Evolutionary conservation across 768 basidiomycete species (phyloP).

Genomic region (Glaciozyma martinii): DNA sequence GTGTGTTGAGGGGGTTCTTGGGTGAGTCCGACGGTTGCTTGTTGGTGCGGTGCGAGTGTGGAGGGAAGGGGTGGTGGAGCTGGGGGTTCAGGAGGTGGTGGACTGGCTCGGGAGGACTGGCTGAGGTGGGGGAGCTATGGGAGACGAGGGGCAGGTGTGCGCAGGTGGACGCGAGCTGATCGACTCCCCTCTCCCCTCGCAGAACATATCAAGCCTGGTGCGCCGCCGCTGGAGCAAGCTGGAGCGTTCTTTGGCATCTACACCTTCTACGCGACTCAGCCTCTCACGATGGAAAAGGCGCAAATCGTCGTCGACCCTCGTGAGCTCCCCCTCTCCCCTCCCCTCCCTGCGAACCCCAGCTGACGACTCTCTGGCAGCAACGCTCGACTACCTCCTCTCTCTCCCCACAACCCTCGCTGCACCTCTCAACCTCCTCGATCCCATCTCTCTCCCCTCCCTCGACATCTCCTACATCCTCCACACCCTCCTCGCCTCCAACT

Average conservation of each 20-base stretch:
- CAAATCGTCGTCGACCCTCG: conserved; percentile 10
- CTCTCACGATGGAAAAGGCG: not conserved
- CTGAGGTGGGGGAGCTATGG: not conserved
- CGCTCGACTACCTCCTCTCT: conserved; percentile 12
- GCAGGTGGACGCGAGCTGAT: too few relatives aligned
- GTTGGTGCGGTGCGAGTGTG: too few relatives aligned
- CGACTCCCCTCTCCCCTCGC: not conserved
- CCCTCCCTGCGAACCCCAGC: not conserved
- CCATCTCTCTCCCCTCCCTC: not conserved
- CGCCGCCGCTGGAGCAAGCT: conserved; percentile 9
- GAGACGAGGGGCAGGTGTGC: too few relatives aligned
- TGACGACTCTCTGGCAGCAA: not conserved
- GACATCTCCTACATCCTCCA: not conserved
- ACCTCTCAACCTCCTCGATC: not conserved
- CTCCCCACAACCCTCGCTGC: conserved; percentile 1
- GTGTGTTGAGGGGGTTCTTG: conserved; percentile 15
- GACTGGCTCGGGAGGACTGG: too few relatives aligned
- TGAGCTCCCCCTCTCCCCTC: not conserved
- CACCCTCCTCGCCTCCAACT: not conserved
- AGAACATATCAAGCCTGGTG: conserved; percentile 6
- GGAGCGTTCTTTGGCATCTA: conserved; percentile 11
- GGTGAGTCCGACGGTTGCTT: not conserved
- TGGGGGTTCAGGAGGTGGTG: too few relatives aligned
- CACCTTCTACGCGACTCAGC: conserved; percentile 8
- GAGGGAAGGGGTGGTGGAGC: not conserved